phyloP scores from a whole-genome alignment of 352 stramenopile species.

The Phytopythium cucurbitacearum region DNA sequence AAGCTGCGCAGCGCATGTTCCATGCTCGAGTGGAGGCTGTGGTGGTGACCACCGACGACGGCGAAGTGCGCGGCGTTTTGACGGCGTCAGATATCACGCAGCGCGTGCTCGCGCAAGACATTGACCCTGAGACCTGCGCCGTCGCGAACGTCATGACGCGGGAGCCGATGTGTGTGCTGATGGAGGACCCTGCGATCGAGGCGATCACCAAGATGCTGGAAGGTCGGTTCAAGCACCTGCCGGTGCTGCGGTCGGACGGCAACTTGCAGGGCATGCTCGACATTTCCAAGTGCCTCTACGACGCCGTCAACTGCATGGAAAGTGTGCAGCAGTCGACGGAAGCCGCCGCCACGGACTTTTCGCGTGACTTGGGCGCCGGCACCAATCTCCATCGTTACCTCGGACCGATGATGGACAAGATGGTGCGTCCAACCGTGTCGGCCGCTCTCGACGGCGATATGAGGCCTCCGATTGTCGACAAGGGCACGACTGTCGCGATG shows the following conservation, averaged over 20 bases:
- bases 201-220: conserved; percentile 89
- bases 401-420: conserved; percentile 87
- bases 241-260: conserved; percentile 66
- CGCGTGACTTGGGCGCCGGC: conserved; percentile 59
- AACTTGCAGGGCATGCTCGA: conserved; percentile 84
- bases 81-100: conserved; percentile 86
- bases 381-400: conserved; percentile 73
- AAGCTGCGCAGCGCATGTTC: conserved; percentile 78
- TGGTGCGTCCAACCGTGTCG: conserved; percentile 81
- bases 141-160: conserved; percentile 84
- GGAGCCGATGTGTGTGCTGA: conserved; percentile 74
- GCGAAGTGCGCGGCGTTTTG: conserved; percentile 79
- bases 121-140: conserved; percentile 74
- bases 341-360: conserved; percentile 73
- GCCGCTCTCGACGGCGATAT: conserved; percentile 76
- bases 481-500: conserved; percentile 62
- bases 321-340: conserved; percentile 85
- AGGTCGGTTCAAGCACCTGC: conserved; percentile 85
- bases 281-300: conserved; percentile 88
- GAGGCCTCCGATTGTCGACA: conserved; percentile 71
- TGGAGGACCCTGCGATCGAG: conserved; percentile 80
- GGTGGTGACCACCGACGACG: conserved; percentile 82
- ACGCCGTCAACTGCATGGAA: conserved; percentile 85
- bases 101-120: conserved; percentile 73
- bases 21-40: conserved; percentile 81